Evolutionary conservation across 805 yeast species (phyloP).

Genomic region (Yamadazyma akitaensis): DNA sequence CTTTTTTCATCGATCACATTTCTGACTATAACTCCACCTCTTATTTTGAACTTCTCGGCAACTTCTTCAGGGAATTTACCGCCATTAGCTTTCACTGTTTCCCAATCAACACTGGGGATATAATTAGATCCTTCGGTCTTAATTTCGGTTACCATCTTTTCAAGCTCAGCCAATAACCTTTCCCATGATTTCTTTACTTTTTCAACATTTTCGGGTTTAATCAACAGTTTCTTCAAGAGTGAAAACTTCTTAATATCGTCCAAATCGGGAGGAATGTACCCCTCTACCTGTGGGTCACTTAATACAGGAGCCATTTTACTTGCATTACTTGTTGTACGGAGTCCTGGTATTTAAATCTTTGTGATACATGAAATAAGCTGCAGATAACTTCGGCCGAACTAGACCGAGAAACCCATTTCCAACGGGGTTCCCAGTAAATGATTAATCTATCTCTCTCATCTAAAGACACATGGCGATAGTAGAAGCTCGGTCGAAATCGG

Average conservation of each 20-base stretch:
- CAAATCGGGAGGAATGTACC: slow-evolving; percentile 9
- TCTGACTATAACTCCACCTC: slow-evolving; percentile 29
- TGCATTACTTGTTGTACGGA: not conserved
- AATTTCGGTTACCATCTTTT: slow-evolving; percentile 15
- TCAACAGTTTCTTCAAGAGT: slow-evolving; percentile 17
- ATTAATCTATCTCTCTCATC: no score
- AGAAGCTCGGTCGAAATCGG: no score
- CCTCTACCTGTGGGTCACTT: not conserved
- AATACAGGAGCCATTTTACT: slow-evolving; percentile 9
- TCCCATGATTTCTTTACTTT: slow-evolving; percentile 28
- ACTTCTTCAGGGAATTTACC: slow-evolving; percentile 11
- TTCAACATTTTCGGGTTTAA: slow-evolving; percentile 22
- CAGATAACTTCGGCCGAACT: no score
- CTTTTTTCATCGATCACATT: slow-evolving; percentile 25
- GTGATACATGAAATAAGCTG: no score
- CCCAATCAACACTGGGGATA: slow-evolving; percentile 15
- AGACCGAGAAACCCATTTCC: no score
- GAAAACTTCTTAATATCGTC: slow-evolving; percentile 11
- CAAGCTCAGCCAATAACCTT: slow-evolving; percentile 22
- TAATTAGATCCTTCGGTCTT: slow-evolving; percentile 8
- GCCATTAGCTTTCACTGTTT: slow-evolving; percentile 8
- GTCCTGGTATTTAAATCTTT: no score
- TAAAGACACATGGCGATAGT: not conserved
- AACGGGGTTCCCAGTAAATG: no score
- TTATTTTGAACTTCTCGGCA: slow-evolving; percentile 8